A percentile compares a stretch with the other conserved stretches of the same genome.
phyloP scores from a whole-genome alignment of 108 stramenopile species.

The Asterionellopsis glacialis region DNA sequence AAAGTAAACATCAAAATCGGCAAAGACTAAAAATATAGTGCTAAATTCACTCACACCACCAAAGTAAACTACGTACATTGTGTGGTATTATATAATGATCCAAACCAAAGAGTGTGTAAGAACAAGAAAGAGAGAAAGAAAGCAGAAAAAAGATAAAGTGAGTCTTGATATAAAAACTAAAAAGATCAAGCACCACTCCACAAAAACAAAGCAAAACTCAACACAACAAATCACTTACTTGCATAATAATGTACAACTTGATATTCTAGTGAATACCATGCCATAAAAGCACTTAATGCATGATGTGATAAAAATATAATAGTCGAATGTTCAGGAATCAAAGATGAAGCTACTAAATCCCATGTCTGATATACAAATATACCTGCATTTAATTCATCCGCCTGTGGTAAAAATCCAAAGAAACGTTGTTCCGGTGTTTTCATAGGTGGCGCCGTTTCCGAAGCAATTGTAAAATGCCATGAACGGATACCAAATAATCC shows the following conservation, averaged over 20 bases:
- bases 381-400: constrained; percentile 20
- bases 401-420: constrained; percentile 36
- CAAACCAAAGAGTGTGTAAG: not conserved
- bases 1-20: constrained; percentile 50
- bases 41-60: constrained; percentile 58
- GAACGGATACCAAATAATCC: constrained; percentile 13
- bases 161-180: not conserved
- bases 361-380: constrained; percentile 55
- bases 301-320: constrained; percentile 60
- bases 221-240: not conserved
- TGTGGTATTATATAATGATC: not conserved
- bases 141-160: not conserved
- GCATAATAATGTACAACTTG: constrained; percentile 27
- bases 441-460: not conserved
- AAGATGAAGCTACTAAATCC: constrained; percentile 44
- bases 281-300: constrained; percentile 42
- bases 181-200: not conserved
- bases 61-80: constrained; percentile 33
- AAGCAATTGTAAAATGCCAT: constrained; percentile 7
- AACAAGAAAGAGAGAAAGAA: not conserved
- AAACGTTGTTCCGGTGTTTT: constrained; percentile 32
- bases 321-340: constrained; percentile 47
- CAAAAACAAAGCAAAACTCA: not conserved
- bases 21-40: constrained; percentile 49
- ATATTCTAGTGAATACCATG: constrained; percentile 40